Evolutionary conservation across 2,329 filamentous ascomycete genomes (phyloP), one percentile per base, ranked within the genome.

Genomic region (Ophiostoma novo-ulmi): DNA sequence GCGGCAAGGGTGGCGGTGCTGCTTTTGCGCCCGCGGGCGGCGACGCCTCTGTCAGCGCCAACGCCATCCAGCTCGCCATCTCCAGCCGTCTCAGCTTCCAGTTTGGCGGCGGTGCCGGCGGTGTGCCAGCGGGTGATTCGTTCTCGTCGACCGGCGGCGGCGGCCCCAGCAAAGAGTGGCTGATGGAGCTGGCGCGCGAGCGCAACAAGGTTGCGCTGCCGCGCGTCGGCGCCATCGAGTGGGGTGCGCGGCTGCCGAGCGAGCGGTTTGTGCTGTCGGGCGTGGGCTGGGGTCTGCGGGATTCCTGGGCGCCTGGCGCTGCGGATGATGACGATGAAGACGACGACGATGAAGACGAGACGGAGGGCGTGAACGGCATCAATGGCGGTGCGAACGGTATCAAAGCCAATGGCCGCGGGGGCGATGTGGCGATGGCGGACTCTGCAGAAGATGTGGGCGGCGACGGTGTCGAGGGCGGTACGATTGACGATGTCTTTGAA

Each of bases 31-130:
- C 82, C 3, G 79, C 81, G 22, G 82, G 80, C 26, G 78, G 77
- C 69, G 86, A 88, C 74, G 85, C 85, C 5, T 78, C 80, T n/a
- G 85, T 94, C 66, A 86, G 82, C 66, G 83, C 89, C 41, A 88
- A 88, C 75, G 89, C 90, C 58, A 82, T 94, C 44, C 85, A 89
- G 73, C 85, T 92, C n/a, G 90, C 91, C 35, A 91, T 94, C 71
- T 85, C 87, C 5, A 87, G 85, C 66, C 83, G 91, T 4, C 82
- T 91, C 63, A 85, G 88, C 39, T 90, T 89, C 77, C 89, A 91
- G 77, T 93, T 93, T 80, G 82, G 85, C 73, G 80, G 85, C 73
- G 82, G 84, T 76, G 81, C 81, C 75, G 71, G 81, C 69, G 82
- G 82, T 22, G 83, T 81, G 10, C 81, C 74, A 1, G 79, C 77